Conservation (phyloP, 352 stramenopile species). For the Blastocystis sp. region DNA sequence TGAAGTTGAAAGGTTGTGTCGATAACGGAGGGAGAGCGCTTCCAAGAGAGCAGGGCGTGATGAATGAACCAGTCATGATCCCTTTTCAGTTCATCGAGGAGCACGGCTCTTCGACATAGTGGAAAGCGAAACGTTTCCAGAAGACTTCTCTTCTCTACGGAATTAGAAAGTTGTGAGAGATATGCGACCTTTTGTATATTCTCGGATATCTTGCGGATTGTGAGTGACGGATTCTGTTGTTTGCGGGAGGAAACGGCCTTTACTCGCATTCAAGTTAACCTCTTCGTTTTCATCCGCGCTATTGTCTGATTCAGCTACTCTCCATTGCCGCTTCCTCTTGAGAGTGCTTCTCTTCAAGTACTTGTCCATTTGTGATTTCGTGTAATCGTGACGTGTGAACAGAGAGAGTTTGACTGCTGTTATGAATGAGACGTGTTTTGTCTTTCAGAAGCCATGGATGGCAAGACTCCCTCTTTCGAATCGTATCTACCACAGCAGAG, state of each 20-base stretch:
- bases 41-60: not conserved
- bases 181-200: conserved; percentile 19
- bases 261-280: conserved; percentile 2
- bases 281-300: not conserved
- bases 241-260: not conserved
- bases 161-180: not conserved
- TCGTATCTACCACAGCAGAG: no score
- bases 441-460: no score
- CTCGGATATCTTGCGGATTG: conserved; percentile 29
- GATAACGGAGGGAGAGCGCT: not conserved
- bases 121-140: not conserved
- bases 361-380: conserved; percentile 44
- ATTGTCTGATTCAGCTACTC: not conserved
- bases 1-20: conserved; percentile 55
- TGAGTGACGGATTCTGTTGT: not conserved
- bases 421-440: no score
- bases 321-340: conserved; percentile 22
- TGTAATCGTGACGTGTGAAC: no score
- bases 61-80: conserved; percentile 7
- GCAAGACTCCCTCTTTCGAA: no score
- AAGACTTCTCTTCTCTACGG: not conserved
- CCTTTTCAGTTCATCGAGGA: not conserved
- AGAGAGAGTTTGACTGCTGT: no score
- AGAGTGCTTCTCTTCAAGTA: conserved; percentile 39
- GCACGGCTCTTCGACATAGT: no score